Evolutionary conservation across 2,329 filamentous ascomycete genomes (phyloP).

Genomic region (Torrubiellomyces zombiae): DNA sequence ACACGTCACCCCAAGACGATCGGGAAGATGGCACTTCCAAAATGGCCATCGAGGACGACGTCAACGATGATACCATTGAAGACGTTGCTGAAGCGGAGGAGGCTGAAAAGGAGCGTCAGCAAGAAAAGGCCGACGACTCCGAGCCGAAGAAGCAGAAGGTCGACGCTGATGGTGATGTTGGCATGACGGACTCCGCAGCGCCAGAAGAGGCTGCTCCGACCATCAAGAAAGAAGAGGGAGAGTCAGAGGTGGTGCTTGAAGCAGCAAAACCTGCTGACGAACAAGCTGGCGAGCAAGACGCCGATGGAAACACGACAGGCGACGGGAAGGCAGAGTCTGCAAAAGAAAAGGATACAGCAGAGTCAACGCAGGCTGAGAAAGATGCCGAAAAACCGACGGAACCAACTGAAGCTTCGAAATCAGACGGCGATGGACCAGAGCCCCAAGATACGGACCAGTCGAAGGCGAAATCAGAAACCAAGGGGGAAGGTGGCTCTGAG

Average conservation of each 20-base stretch:
- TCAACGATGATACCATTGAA: constrained; percentile 26
- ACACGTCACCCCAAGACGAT: constrained; percentile 20
- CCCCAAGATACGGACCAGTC: constrained; percentile 13
- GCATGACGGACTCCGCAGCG: constrained; percentile 26
- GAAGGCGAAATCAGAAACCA: too few relatives aligned
- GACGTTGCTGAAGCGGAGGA: constrained; percentile 19
- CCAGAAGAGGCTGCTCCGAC: constrained; percentile 13
- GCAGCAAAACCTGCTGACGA: constrained; percentile 17
- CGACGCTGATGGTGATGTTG: constrained; percentile 33
- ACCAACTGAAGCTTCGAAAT: constrained; percentile 5
- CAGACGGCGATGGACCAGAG: constrained; percentile 3
- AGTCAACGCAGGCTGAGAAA: constrained; percentile 6
- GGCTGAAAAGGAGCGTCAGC: constrained; percentile 10
- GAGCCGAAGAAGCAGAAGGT: constrained; percentile 14
- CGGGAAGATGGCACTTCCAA: constrained; percentile 14
- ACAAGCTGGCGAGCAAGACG: constrained; percentile 9
- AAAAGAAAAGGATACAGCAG: constrained; percentile 10
- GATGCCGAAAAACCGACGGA: constrained; percentile 10
- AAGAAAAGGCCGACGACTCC: constrained; percentile 5
- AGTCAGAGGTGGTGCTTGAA: constrained; percentile 15
- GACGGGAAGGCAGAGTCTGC: constrained; percentile 1
- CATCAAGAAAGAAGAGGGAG: constrained; percentile 24
- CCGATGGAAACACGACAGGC: constrained; percentile 5
- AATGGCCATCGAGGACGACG: constrained; percentile 14
- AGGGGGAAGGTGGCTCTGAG: too few relatives aligned